Evolutionary conservation across 2,329 filamentous ascomycete species (phyloP), one percentile per base, ranked within the genome.

Genomic region (Gremmenia infestans): DNA sequence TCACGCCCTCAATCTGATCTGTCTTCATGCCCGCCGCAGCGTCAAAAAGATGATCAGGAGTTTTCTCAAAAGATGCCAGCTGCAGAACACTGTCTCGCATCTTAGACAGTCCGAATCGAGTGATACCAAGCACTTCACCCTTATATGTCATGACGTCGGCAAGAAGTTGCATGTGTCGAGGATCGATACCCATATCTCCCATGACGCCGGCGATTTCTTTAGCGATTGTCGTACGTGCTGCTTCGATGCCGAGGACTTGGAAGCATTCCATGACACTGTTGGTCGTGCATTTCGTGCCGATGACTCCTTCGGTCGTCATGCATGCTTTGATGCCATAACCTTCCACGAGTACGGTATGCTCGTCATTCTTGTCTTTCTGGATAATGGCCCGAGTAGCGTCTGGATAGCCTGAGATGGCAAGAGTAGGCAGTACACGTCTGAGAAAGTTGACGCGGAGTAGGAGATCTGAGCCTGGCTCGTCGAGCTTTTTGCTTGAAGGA

Each of bases 81-180:
- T 99, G 94, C 54, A 99, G 77, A 11, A 97, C 94, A 15, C 84
- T 89, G 72, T 99, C 94, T 51, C 94, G 82, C 88, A 96, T 97
- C 79, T 97, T 99, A 55, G 91, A 89, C 25, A 99, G 79, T 51
- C 94, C 94, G 72, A 97, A 97, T 35, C 94, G 87, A 2, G 94
- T 99, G 70, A 99, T 99, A 51, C 94, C 94, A 17, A 97, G 81
- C 0, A 99, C 89, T 65, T 97, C 93, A 50, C 94, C 94, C 76
- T 97, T 97, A 80, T 93, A 97, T 0, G 94, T 97, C 94, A 99
- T 99, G 53, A 97, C 92, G 68, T 99, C 94, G 11, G 94, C 93
- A 1, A 99, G 83, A 17, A 99, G 81, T 71, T 97, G 88, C 91
- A 99, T 97, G 75, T 99, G 94, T 54, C 94, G 89, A 46, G 92